A percentile compares a stretch with the other conserved stretches of the same genome.
These are phyloP conservation scores for Solanum bulbocastanum DNA, from an alignment of 257 asterid species.

Conservation along the genomic window DNA sequence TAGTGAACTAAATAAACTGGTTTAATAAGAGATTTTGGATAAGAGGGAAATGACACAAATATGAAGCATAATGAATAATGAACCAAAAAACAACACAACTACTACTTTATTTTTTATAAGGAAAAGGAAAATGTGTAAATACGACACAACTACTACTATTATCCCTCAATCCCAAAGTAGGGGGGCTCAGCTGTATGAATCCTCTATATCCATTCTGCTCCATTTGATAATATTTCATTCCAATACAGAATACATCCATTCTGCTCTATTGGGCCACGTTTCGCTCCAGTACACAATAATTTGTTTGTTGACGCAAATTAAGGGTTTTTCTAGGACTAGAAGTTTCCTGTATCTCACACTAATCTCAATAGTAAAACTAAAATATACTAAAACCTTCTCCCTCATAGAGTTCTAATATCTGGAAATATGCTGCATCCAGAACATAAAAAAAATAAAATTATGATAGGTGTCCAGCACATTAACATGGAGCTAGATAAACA, in stretches of 20 bases:
- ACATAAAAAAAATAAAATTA: not conserved
- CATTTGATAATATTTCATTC: not conserved
- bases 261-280: not conserved
- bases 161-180: not conserved
- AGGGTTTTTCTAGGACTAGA: not conserved
- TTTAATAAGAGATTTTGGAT: not conserved
- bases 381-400: not conserved
- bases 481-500: not conserved
- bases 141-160: not conserved
- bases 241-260: not conserved
- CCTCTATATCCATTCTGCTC: not conserved
- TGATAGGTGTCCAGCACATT: not conserved
- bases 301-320: not conserved
- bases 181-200: not conserved
- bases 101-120: not conserved
- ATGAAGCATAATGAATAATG: not conserved
- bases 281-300: not conserved
- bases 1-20: not conserved
- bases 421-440: not conserved
- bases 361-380: not conserved
- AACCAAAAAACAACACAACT: not conserved
- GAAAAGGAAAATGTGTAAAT: not conserved
- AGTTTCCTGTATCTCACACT: not conserved
- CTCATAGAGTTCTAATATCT: not conserved
- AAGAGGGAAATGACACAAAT: not conserved